These are phyloP conservation scores for Rachicladosporium sp. DNA, from an alignment of 2,329 filamentous ascomycete species.

Conservation along the genomic window DNA sequence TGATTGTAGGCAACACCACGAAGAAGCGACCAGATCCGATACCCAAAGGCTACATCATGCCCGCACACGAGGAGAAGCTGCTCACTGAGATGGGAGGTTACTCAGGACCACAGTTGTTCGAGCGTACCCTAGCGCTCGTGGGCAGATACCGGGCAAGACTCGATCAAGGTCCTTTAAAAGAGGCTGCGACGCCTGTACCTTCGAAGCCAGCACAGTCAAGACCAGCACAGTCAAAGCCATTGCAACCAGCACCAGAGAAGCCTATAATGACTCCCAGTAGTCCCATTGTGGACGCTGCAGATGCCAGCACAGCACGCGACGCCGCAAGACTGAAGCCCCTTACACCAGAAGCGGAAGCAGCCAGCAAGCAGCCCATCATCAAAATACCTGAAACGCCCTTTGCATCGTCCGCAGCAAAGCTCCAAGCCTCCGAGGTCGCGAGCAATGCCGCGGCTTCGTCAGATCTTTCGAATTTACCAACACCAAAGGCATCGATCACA, in stretches of 20 bases:
- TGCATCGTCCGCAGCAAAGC: constrained; percentile 4
- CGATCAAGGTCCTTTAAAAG: constrained; percentile 30
- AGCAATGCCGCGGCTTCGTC: constrained; percentile 3
- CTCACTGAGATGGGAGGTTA: constrained; percentile 75
- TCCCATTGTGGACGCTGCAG: constrained; percentile 4
- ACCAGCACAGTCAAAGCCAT: neutral
- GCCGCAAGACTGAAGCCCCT: constrained; percentile 19
- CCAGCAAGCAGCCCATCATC: constrained; percentile 20
- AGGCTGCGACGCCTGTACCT: neutral
- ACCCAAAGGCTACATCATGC: constrained; percentile 53
- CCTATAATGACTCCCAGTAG: constrained; percentile 1
- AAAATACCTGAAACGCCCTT: constrained; percentile 16
- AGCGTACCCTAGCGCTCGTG: constrained; percentile 66
- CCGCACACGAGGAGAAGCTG: constrained; percentile 51
- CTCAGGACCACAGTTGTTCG: constrained; percentile 81
- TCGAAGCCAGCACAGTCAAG: neutral
- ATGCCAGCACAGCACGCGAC: constrained; percentile 19
- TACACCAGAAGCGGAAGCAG: constrained; percentile 16
- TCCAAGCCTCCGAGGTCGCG: constrained; percentile 13
- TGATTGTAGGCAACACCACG: constrained; percentile 96
- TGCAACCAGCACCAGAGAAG: constrained; percentile 4
- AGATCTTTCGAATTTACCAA: constrained; percentile 1
- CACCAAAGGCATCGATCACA: constrained; percentile 3
- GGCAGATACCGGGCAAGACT: constrained; percentile 55
- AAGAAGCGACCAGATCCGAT: constrained; percentile 64